Conservation (phyloP, 2,329 filamentous ascomycete genomes). For the Huntiella abstrusa region DNA sequence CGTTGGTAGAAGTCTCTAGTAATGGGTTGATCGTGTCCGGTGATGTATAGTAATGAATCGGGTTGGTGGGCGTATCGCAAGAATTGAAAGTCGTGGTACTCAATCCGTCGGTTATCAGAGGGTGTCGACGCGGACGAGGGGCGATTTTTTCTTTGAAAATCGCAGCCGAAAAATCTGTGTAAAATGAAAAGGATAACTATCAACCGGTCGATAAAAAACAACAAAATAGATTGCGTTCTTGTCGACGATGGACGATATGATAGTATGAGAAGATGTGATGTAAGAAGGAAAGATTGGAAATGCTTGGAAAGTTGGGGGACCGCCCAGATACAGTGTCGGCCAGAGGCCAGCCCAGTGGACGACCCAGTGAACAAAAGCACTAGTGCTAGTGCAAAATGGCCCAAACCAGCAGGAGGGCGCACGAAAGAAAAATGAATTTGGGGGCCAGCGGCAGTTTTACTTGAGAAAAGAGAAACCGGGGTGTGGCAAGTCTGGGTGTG, state of each 20-base stretch:
- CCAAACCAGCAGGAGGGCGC: no score
- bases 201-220: constrained; percentile 8
- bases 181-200: constrained; percentile 2
- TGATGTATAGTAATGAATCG: background rate
- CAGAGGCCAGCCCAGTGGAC: background rate
- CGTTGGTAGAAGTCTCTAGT: background rate
- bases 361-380: no score
- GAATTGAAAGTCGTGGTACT: constrained; percentile 2
- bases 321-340: constrained; percentile 11
- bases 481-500: no score
- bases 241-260: constrained; percentile 2
- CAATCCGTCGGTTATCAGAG: constrained; percentile 8
- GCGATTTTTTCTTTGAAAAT: background rate
- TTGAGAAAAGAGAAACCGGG: no score
- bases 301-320: constrained; percentile 11
- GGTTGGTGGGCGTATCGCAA: constrained; percentile 1
- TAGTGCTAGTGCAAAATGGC: no score
- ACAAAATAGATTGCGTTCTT: background rate
- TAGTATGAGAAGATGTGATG: constrained; percentile 8
- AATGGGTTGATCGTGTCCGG: constrained; percentile 1
- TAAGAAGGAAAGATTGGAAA: constrained; percentile 9
- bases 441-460: background rate
- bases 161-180: no score
- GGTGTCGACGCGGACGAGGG: constrained; percentile 9
- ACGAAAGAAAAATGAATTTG: constrained; percentile 7